These are phyloP conservation scores for Sporothrix variecibatus DNA, from an alignment of 2,329 filamentous ascomycete species.

Conservation along the genomic window DNA sequence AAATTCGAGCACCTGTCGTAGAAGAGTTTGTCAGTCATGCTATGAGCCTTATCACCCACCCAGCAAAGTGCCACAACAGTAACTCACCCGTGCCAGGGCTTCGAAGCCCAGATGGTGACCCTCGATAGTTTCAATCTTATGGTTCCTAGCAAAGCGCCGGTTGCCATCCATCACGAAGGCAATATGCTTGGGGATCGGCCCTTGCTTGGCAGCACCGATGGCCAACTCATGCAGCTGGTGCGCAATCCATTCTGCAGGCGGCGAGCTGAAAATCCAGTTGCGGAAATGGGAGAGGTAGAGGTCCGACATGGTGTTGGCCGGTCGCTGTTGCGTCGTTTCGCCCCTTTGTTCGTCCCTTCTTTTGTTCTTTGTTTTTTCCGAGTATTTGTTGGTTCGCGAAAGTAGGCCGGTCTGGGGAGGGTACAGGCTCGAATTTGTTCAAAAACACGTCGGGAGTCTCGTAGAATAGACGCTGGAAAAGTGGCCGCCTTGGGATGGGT, in stretches of 20 bases:
- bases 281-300: slow-evolving; percentile 52
- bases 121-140: slow-evolving; percentile 94
- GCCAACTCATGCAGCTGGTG: slow-evolving; percentile 77
- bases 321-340: not conserved
- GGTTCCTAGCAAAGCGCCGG: slow-evolving; percentile 82
- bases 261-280: slow-evolving; percentile 80
- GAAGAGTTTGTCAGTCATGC: not conserved
- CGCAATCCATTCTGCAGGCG: slow-evolving; percentile 88
- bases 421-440: not conserved
- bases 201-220: slow-evolving; percentile 85
- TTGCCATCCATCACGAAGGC: slow-evolving; percentile 99
- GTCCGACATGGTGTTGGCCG: slow-evolving; percentile 51
- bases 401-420: not conserved
- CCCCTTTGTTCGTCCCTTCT: not conserved
- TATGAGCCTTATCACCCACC: not conserved
- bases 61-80: not conserved
- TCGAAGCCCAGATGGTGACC: slow-evolving; percentile 96
- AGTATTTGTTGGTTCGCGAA: not conserved
- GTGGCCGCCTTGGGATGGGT: not conserved
- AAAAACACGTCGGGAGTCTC: not conserved
- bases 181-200: slow-evolving; percentile 89
- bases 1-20: slow-evolving; percentile 78
- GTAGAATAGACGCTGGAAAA: not conserved
- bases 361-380: not conserved
- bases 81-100: slow-evolving; percentile 77